phyloP scores from a whole-genome alignment of 495 filamentous ascomycete species.

The Aspergillus egyptiacus region DNA sequence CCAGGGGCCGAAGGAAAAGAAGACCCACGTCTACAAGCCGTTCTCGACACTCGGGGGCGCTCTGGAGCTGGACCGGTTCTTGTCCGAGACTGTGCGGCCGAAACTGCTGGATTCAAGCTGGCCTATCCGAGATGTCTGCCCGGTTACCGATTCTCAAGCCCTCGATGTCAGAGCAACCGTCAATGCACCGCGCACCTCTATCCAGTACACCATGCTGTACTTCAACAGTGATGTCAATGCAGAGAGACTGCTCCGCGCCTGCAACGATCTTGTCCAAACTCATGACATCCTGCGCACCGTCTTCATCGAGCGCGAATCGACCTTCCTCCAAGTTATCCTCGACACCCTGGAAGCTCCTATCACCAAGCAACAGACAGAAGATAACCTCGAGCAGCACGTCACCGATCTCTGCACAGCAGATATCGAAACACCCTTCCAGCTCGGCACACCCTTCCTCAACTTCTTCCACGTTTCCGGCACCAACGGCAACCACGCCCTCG shows the following conservation, averaged over 20 bases:
- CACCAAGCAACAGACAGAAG: slow-evolving; percentile 18
- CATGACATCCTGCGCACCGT: slow-evolving; percentile 62
- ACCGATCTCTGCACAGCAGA: slow-evolving; percentile 33
- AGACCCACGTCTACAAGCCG: slow-evolving; percentile 23
- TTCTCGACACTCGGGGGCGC: slow-evolving; percentile 32
- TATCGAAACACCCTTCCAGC: slow-evolving; percentile 38
- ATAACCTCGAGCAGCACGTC: slow-evolving; percentile 39
- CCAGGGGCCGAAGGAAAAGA: slow-evolving; percentile 12
- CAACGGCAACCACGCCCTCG: slow-evolving; percentile 37
- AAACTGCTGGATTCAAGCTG: slow-evolving; percentile 28
- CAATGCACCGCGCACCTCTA: slow-evolving; percentile 34
- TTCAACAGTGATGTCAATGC: slow-evolving; percentile 28
- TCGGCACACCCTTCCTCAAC: slow-evolving; percentile 53
- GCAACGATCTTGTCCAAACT: slow-evolving; percentile 39
- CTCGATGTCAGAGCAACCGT: slow-evolving; percentile 49
- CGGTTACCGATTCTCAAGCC: slow-evolving; percentile 37
- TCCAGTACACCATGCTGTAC: slow-evolving; percentile 42
- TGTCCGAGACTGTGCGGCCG: slow-evolving; percentile 22
- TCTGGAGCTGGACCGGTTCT: slow-evolving; percentile 23
- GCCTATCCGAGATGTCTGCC: slow-evolving; percentile 29
- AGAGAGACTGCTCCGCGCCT: slow-evolving; percentile 27
- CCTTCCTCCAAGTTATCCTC: slow-evolving; percentile 51
- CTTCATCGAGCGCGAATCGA: slow-evolving; percentile 46
- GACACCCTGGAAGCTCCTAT: slow-evolving; percentile 34
- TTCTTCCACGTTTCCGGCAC: slow-evolving; percentile 41